These are phyloP conservation scores for Diutina pseudorugosa DNA, from an alignment of 1,139 yeast genomes.

Conservation along the genomic window DNA sequence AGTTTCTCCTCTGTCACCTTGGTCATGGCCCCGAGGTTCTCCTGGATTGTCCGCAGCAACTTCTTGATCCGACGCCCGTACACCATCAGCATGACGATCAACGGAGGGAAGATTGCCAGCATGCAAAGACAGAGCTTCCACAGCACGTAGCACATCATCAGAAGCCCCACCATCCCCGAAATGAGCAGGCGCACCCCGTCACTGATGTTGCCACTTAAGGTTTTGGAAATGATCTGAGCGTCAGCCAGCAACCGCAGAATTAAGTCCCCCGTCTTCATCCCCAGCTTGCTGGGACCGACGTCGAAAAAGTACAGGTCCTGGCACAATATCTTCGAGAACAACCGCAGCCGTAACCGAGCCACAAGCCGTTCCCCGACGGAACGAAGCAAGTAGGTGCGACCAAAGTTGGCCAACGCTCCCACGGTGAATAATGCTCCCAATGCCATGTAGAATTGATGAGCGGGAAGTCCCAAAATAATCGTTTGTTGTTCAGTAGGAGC, in stretches of 20 bases:
- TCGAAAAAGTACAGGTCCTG: constrained; percentile 93
- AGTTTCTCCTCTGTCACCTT: constrained; percentile 88
- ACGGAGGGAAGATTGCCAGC: constrained; percentile 72
- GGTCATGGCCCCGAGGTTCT: constrained; percentile 75
- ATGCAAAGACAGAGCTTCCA: constrained; percentile 67
- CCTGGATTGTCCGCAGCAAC: constrained; percentile 68
- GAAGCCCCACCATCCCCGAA: constrained; percentile 65
- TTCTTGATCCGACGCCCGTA: constrained; percentile 74
- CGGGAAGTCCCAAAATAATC: constrained; percentile 21
- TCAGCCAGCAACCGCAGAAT: constrained; percentile 82
- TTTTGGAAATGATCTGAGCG: constrained; percentile 78
- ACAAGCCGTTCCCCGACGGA: constrained; percentile 79
- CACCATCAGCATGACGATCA: constrained; percentile 58
- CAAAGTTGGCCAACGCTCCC: constrained; percentile 73
- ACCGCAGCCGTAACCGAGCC: constrained; percentile 64
- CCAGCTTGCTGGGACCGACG: constrained; percentile 40
- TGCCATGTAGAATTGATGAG: constrained; percentile 21
- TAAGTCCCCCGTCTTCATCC: constrained; percentile 79
- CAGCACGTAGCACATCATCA: constrained; percentile 87
- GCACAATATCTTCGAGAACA: constrained; percentile 63
- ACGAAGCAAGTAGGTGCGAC: constrained; percentile 62
- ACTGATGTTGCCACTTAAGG: constrained; percentile 80
- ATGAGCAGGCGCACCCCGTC: constrained; percentile 80
- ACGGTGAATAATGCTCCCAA: constrained; percentile 40
- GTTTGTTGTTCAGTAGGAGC: constrained; percentile 14